Base-by-base conservation (phyloP, 495 filamentous ascomycete genomes). In the Jackrogersella minutella region DNA sequence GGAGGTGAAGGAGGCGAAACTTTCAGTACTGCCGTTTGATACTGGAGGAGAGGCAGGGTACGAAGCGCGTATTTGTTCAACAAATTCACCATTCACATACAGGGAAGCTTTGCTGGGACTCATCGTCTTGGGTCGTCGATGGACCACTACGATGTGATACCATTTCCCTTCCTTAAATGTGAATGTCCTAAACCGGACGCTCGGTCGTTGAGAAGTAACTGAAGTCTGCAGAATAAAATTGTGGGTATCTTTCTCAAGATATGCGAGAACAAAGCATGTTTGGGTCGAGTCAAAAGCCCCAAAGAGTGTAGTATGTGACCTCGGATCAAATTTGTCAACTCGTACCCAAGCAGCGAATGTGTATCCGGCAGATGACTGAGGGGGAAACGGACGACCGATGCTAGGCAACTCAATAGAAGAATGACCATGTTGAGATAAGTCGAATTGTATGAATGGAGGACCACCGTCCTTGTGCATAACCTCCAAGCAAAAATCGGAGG, bases 201-300 rank as follows among this genome's bases (percentile, higher is more conserved):
- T 98, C 5, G 95, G 93, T 30, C 89, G 85, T 17, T 89, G 80
- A 1, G 92, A 93, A 34, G 86, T 92, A 51, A 98, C 90, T 10
- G 96, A 97, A 31, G 95, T 98, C 74, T 99, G 95, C 19, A 99
- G 81, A 71, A 99, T 98, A 65, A 99, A 93, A 72, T 97, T 93
- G 24, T 85, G 88, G n/a, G 92, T 96, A 73, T 98, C 93, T 71
- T 90, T 92, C 75, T 99, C 95, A 21, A 99, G 84, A 73, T 98
- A 99, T 19, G 90, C 90, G 40, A 99, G 86, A 30, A 98, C 81
- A 66, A 99, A 99, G 77, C 96, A 99, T 0, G 91, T 93, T 71
- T 99, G 95, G 14, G 86, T 92, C 0, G 89, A 81, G 78, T 99
- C 95, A 75, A 96, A 98, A 9, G 93, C 92, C 3, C 95, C 95